Conservation (phyloP, 2,329 filamentous ascomycete species). For the Curvularia eragrostidis region DNA sequence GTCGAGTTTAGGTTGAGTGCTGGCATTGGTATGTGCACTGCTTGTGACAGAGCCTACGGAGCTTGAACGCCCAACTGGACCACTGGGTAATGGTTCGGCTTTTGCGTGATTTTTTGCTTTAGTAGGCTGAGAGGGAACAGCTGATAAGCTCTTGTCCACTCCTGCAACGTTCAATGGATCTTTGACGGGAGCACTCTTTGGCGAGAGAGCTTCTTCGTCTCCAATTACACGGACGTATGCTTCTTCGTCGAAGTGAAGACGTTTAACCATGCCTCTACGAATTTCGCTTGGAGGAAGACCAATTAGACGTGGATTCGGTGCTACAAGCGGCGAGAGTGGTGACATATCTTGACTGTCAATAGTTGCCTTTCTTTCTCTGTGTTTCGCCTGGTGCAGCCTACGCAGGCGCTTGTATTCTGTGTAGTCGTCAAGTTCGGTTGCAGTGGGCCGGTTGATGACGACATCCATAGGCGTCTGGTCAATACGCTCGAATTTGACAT, state of each 20-base stretch:
- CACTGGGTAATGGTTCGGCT: not conserved
- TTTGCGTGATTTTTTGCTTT: not conserved
- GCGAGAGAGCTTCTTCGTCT: slow-evolving; percentile 16
- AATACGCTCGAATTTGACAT: slow-evolving; percentile 49
- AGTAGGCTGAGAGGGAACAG: not conserved
- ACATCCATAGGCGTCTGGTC: slow-evolving; percentile 46
- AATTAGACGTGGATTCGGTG: not conserved
- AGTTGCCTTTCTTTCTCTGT: slow-evolving; percentile 3
- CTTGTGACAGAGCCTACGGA: slow-evolving; percentile 16
- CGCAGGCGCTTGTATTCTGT: slow-evolving; percentile 55
- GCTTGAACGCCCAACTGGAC: not conserved
- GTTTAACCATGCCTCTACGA: slow-evolving; percentile 15
- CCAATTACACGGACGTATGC: slow-evolving; percentile 1
- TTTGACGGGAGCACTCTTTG: slow-evolving; percentile 12
- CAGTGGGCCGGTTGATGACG: slow-evolving; percentile 50
- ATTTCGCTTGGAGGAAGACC: slow-evolving; percentile 4
- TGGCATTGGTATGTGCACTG: slow-evolving; percentile 15
- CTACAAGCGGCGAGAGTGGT: not conserved
- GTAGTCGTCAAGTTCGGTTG: slow-evolving; percentile 58
- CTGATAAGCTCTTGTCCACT: slow-evolving; percentile 2
- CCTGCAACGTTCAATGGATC: slow-evolving; percentile 9
- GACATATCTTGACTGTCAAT: slow-evolving; percentile 4
- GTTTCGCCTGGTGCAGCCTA: slow-evolving; percentile 26
- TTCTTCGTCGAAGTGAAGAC: slow-evolving; percentile 18
- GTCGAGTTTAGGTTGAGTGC: slow-evolving; percentile 13